These are phyloP conservation scores for Curvularia sp. DNA, from an alignment of 2,329 filamentous ascomycete genomes.

Conservation along the genomic window DNA sequence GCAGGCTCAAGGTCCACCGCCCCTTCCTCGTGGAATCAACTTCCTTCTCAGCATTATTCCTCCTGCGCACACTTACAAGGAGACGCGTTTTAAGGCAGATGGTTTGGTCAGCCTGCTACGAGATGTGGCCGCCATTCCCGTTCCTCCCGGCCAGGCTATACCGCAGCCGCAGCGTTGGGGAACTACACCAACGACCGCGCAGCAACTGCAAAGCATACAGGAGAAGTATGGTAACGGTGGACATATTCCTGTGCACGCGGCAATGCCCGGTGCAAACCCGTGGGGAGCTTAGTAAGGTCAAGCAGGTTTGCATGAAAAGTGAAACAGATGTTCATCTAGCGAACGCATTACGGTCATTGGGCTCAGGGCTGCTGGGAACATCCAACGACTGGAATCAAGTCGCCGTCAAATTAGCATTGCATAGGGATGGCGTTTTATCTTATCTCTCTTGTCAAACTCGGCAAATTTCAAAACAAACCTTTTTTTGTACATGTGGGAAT, in stretches of 20 bases:
- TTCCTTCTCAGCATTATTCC: constrained; percentile 74
- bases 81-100: constrained; percentile 71
- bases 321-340: background rate
- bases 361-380: too few relatives aligned
- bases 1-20: constrained; percentile 58
- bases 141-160: constrained; percentile 20
- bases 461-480: background rate
- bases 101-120: constrained; percentile 77
- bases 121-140: constrained; percentile 47
- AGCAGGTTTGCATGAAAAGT: background rate
- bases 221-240: constrained; percentile 39
- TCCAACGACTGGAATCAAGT: background rate
- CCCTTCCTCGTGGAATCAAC: constrained; percentile 71
- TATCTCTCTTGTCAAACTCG: constrained; percentile 1
- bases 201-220: constrained; percentile 43
- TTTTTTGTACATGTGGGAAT: background rate
- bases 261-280: constrained; percentile 13
- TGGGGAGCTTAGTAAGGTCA: constrained; percentile 11
- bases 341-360: background rate
- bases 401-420: constrained; percentile 7
- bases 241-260: constrained; percentile 14
- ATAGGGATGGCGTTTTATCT: constrained; percentile 2
- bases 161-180: constrained; percentile 35
- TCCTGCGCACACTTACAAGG: constrained; percentile 73
- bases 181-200: constrained; percentile 36